These are phyloP conservation scores for Ampelocalamus luodianensis DNA, from an alignment of 176 grass and related monocot genomes.

Conservation along the genomic window DNA sequence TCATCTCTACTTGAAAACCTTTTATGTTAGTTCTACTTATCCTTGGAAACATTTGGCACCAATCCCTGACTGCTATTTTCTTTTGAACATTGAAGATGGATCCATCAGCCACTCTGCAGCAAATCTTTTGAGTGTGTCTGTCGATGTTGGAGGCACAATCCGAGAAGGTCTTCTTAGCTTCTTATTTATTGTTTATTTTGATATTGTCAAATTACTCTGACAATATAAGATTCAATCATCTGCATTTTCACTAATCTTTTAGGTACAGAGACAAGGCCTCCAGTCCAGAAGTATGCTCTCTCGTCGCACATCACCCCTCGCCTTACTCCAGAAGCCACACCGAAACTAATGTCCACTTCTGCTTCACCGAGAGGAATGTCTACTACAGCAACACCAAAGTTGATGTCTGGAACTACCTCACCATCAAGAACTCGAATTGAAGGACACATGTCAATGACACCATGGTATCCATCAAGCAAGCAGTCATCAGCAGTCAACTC, in stretches of 20 bases:
- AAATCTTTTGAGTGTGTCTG: slow-evolving; percentile 46
- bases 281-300: slow-evolving; percentile 46
- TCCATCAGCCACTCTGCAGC: slow-evolving; percentile 32
- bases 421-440: slow-evolving; percentile 72
- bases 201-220: neutral
- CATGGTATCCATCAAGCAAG: slow-evolving; percentile 92
- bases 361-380: slow-evolving; percentile 73
- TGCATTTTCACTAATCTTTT: slow-evolving; percentile 43
- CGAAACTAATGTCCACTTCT: slow-evolving; percentile 63
- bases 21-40: neutral
- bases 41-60: neutral
- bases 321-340: slow-evolving; percentile 58
- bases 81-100: slow-evolving; percentile 55
- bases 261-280: slow-evolving; percentile 55
- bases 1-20: neutral
- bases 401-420: slow-evolving; percentile 74
- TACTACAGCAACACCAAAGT: slow-evolving; percentile 64
- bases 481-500: slow-evolving; percentile 83
- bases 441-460: slow-evolving; percentile 71
- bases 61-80: slow-evolving; percentile 2
- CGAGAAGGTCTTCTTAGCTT: slow-evolving; percentile 51
- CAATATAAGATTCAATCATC: neutral
- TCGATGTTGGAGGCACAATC: slow-evolving; percentile 48
- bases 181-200: slow-evolving; percentile 2
- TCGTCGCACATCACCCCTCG: slow-evolving; percentile 55